These are phyloP conservation scores for Russula lepida DNA, from an alignment of 768 basidiomycete species.

Conservation along the genomic window DNA sequence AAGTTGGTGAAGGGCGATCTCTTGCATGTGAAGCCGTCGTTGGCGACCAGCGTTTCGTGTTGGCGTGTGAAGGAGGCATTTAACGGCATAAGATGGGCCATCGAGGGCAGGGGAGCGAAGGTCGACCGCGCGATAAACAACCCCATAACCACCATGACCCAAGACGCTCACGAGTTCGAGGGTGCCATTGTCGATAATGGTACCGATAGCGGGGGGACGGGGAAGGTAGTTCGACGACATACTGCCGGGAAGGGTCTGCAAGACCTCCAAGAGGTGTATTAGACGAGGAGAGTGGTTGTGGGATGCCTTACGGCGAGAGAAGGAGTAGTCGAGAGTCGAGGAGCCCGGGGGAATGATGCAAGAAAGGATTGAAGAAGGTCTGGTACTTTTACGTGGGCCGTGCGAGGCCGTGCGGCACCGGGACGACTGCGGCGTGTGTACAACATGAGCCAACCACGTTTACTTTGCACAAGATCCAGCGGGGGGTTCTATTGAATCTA, in stretches of 20 bases:
- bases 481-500: constrained; percentile 13
- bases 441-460: constrained; percentile 30
- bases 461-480: background rate
- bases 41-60: constrained; percentile 45
- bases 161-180: constrained; percentile 82
- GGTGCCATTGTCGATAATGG: constrained; percentile 71
- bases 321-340: constrained; percentile 23
- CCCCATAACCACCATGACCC: constrained; percentile 90
- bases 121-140: constrained; percentile 86
- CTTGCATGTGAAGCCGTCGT: constrained; percentile 70
- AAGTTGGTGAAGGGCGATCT: constrained; percentile 74
- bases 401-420: constrained; percentile 27
- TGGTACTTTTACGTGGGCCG: constrained; percentile 25
- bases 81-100: constrained; percentile 72
- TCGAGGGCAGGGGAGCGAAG: constrained; percentile 29
- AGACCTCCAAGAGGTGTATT: constrained; percentile 13
- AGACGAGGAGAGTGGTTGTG: background rate
- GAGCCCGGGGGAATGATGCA: constrained; percentile 26
- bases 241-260: constrained; percentile 21
- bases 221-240: constrained; percentile 28
- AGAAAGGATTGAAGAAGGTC: constrained; percentile 18
- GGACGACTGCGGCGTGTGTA: constrained; percentile 28
- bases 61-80: constrained; percentile 65
- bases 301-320: constrained; percentile 17
- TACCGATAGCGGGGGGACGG: constrained; percentile 51